Evolutionary conservation across 1,284 basidiomycete species (phyloP), one percentile per base, ranked within the genome.

Genomic region (Malassezia pachydermatis): DNA sequence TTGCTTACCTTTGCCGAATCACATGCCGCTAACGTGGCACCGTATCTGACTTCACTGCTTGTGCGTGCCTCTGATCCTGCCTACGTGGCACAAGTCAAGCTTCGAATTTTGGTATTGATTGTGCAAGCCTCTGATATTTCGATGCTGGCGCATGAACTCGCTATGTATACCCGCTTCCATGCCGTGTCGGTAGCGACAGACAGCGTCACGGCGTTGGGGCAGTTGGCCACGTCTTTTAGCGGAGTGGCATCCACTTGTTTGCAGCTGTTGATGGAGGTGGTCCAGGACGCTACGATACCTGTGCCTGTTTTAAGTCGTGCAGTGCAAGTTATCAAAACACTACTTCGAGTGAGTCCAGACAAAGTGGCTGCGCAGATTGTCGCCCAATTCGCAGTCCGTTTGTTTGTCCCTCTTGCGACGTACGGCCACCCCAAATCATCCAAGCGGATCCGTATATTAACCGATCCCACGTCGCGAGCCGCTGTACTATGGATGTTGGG

Each of bases 401-500:
- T 67, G 11, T 67, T 63, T 30, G 59, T 37, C 3, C 44, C 44
- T 11, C 24, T 48, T 2, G 47, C 41, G 11, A 27, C 7, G 7
- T 37, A 39, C 9, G 35, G 24, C 6, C 25, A 29, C 5, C 5
- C 22, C 11, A 11, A 19, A 5, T 20, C 27, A 20, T 24, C 36
- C 14, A 41, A 28, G 7, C 41, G 36, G 2, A 4, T 36, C 13
- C 34, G 44, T 28, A 46, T 51, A 11, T 27, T 51, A 3, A n/a
- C 30, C n/a, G 50, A 52, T 5, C 44, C 50, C 6, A 25, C 34
- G 2, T 36, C 50, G n/a, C 50, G 50, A 22, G 22, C 37, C 5
- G 38, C 42, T 10, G 58, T 67, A 25, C 58, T 63, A 34, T 71
- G 67, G 67, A 48, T 70, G 22, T 43, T 71, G 14, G 68, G 68